phyloP scores from a whole-genome alignment of 805 yeast species.

The Saturnispora bothae region DNA sequence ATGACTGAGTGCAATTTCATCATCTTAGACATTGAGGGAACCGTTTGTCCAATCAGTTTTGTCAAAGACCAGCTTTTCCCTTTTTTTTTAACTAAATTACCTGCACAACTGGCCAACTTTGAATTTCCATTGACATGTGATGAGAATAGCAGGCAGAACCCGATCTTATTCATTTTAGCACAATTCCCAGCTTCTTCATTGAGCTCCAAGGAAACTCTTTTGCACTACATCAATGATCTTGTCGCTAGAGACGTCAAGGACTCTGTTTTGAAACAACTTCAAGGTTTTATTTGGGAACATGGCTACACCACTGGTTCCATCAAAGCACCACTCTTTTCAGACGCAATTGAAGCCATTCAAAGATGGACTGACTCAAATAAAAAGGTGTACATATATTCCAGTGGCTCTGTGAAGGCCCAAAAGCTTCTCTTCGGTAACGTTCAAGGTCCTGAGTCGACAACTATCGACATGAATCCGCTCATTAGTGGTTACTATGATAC shows the following conservation, averaged over 20 bases:
- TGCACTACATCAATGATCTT: slow-evolving; percentile 41
- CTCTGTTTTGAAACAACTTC: slow-evolving; percentile 63
- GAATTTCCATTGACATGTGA: slow-evolving; percentile 25
- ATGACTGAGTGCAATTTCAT: slow-evolving; percentile 20
- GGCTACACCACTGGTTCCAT: slow-evolving; percentile 76
- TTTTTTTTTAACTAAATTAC: slow-evolving; percentile 47
- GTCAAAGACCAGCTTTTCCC: slow-evolving; percentile 76
- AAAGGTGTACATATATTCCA: slow-evolving; percentile 63
- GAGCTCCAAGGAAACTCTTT: slow-evolving; percentile 25
- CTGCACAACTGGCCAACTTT: slow-evolving; percentile 27
- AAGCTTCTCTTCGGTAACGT: slow-evolving; percentile 65
- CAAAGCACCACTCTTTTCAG: slow-evolving; percentile 65
- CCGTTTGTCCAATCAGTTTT: slow-evolving; percentile 83
- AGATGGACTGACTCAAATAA: slow-evolving; percentile 27
- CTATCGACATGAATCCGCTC: slow-evolving; percentile 31
- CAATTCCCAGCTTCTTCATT: slow-evolving; percentile 35
- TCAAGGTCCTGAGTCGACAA: slow-evolving; percentile 13
- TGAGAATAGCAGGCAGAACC: slow-evolving; percentile 8
- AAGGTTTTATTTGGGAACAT: slow-evolving; percentile 71
- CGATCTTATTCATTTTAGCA: slow-evolving; percentile 26
- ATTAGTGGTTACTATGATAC: slow-evolving; percentile 76
- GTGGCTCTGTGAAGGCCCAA: slow-evolving; percentile 86
- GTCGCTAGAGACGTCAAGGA: slow-evolving; percentile 68
- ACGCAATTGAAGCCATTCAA: slow-evolving; percentile 52
- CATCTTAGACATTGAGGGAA: slow-evolving; percentile 80